Evolutionary conservation across 139 green algal species (phyloP), one percentile per base, ranked within the genome.

Genomic region (Coccomyxa sp.): DNA sequence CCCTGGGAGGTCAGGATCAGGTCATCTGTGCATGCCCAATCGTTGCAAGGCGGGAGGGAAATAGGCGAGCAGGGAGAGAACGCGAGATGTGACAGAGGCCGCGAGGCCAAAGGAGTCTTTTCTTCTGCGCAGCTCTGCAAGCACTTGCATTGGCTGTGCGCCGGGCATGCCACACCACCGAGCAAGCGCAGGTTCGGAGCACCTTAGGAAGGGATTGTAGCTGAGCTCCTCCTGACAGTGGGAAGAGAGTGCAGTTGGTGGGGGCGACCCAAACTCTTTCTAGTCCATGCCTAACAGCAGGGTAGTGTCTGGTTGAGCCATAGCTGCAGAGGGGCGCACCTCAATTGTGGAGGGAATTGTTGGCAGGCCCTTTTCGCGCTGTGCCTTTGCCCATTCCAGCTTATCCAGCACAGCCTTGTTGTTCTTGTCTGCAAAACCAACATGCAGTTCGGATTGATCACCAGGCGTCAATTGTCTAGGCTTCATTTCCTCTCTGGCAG

Each of bases 331-430:
- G 74, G 45, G 16, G 14, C 51, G 16, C 58, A 82, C 78, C 78
- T 57, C 78, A 11, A 82, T 82, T 17, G 51, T 82, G 25, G 78
- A 82, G 13, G 78, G 78, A 9, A 82, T 71, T 23, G 78, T 82
- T 58, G 78, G 58, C 57, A 51, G 51, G 57, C 57, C 78, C 51
- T 68, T 31, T 74, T 51, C 57, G 21, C 78, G 45, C 78, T 82
- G 78, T 16, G 57, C 21, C 57, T 82, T 71, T 25, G 78, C 78
- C 78, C 78, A 82, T 17, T 32, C 51, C 58, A 82, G 78, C 58
- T 82, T 82, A 23, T 82, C 57, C 25, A 74, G 51, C 16, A 82
- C 78, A 31, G 78, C 78, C 4, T 14, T 30, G 78, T 82, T 82
- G 17, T 82, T 51, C n/a, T 68, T 68, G n/a, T 82, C 78, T 82